Base-by-base conservation (phyloP, 306 rosid genomes). In the Chamaecrista fasciculata region DNA sequence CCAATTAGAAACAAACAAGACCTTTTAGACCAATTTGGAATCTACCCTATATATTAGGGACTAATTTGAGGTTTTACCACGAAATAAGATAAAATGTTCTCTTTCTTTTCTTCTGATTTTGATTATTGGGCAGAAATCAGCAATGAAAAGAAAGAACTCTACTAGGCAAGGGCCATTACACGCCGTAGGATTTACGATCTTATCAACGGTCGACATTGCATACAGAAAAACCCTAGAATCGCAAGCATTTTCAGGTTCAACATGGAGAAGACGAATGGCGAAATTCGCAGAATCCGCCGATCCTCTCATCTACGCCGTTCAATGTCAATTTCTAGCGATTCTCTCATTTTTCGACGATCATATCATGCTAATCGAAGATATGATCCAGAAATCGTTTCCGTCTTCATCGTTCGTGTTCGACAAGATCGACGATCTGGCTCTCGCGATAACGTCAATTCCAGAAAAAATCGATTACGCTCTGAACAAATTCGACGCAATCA, bases 161-260 rank as follows among this genome's bases (percentile, higher is more conserved):
- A 71, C 75, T 33, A 71, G 92, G 77, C 76, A 71, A 48, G 85
- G 81, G 23, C 98, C 92, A 0, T 63, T 87, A 69, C 92, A 80
- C 52, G 77, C 91, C 14, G 84, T 83, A 62, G 96, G 85, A 44
- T 82, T 72, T 66, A 78, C 96, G 2, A 44, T 83, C 21, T 47
- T 87, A 46, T 65, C 78, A 57, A 73, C 83, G 73, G 82, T 79
- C 19, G 60, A 75, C 71, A 72, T 60, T 60, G 61, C 74, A 58
- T 69, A 18, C 44, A 52, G 58, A 74, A 77, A 58, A 79, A 74
- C 81, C 48, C 89, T 84, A 69, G 31, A 64, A 53, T 63, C 84
- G 1, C 78, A 78, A 50, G 97, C 87, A 59, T 85, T 83, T 5
- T 5, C 87, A 67, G 90, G 94, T 42, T 76, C 80, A 44, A 24